Conservation (phyloP, 2,329 filamentous ascomycete genomes). For the Phyllachora maydis region DNA sequence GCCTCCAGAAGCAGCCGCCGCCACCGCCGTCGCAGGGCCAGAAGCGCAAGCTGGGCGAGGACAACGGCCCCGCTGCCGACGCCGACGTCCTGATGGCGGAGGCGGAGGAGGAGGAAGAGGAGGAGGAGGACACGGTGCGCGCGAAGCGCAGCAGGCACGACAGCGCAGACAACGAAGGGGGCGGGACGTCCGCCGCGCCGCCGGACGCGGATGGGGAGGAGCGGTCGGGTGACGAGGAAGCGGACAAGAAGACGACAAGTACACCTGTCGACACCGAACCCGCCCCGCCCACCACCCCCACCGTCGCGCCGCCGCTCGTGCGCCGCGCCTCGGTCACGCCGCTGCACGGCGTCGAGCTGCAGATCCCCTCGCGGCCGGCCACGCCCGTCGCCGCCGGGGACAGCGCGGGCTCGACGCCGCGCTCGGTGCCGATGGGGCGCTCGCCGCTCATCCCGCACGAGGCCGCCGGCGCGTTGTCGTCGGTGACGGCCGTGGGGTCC, state of each 20-base stretch:
- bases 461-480: constrained; percentile 1
- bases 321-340: constrained; percentile 30
- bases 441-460: constrained; percentile 16
- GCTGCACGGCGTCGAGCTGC: constrained; percentile 33
- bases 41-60: constrained; percentile 10
- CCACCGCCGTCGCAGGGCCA: constrained; percentile 4
- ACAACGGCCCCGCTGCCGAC: constrained; percentile 13
- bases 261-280: too few relatives aligned
- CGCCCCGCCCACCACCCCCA: constrained; percentile 5
- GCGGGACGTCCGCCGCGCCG: too few relatives aligned
- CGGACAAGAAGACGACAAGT: constrained; percentile 6
- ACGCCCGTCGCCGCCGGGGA: constrained; percentile 22
- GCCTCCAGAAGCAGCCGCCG: constrained; percentile 9
- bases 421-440: constrained; percentile 13
- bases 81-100: constrained; percentile 1
- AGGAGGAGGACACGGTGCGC: constrained; percentile 11
- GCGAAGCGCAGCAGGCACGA: constrained; percentile 25
- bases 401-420: constrained; percentile 19
- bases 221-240: neutral
- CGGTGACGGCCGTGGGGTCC: constrained; percentile 1
- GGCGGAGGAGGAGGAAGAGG: too few relatives aligned
- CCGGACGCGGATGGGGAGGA: neutral
- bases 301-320: constrained; percentile 18
- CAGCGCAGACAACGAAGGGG: too few relatives aligned
- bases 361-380: constrained; percentile 42